These are phyloP conservation scores for Knoxdaviesia capensis DNA, from an alignment of 2,329 filamentous ascomycete genomes.

Conservation along the genomic window DNA sequence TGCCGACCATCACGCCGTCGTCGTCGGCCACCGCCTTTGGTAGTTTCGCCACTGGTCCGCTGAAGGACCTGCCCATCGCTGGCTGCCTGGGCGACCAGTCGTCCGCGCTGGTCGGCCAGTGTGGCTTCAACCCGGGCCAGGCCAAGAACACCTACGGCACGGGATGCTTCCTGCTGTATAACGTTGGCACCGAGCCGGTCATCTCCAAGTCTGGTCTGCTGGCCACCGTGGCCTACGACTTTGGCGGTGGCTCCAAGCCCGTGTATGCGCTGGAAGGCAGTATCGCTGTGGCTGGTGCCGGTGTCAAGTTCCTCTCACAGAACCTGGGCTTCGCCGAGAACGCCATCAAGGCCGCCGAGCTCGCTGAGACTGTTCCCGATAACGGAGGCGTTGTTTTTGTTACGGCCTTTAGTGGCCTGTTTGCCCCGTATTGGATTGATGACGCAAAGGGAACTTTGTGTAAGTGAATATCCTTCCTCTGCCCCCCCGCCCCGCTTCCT, in stretches of 20 bases:
- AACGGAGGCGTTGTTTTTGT: constrained; percentile 76
- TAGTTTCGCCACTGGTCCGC: constrained; percentile 37
- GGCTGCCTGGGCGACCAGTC: constrained; percentile 79
- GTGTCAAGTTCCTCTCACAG: constrained; percentile 53
- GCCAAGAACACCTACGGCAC: constrained; percentile 90
- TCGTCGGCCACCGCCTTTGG: constrained; percentile 59
- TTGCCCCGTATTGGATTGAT: constrained; percentile 89
- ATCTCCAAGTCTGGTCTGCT: constrained; percentile 68
- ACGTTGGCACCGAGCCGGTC: constrained; percentile 68
- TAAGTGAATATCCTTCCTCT: constrained; percentile 17
- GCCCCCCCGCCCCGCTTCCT: not conserved
- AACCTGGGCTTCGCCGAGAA: constrained; percentile 40
- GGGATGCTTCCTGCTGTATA: constrained; percentile 77
- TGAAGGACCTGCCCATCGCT: constrained; percentile 55
- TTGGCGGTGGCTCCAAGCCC: constrained; percentile 37
- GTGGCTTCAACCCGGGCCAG: constrained; percentile 60
- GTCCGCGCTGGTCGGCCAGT: constrained; percentile 60
- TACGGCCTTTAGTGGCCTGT: constrained; percentile 77
- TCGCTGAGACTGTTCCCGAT: constrained; percentile 37
- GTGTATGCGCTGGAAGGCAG: constrained; percentile 72
- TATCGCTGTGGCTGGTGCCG: constrained; percentile 63
- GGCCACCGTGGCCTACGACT: constrained; percentile 74
- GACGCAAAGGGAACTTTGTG: constrained; percentile 75
- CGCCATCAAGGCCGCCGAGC: constrained; percentile 25
- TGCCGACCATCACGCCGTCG: constrained; percentile 72